Percentiles rank a stretch among this genome's conserved stretches.
These are phyloP conservation scores for Begonia loranthoides DNA, from an alignment of 306 rosid species.

Conservation along the genomic window DNA sequence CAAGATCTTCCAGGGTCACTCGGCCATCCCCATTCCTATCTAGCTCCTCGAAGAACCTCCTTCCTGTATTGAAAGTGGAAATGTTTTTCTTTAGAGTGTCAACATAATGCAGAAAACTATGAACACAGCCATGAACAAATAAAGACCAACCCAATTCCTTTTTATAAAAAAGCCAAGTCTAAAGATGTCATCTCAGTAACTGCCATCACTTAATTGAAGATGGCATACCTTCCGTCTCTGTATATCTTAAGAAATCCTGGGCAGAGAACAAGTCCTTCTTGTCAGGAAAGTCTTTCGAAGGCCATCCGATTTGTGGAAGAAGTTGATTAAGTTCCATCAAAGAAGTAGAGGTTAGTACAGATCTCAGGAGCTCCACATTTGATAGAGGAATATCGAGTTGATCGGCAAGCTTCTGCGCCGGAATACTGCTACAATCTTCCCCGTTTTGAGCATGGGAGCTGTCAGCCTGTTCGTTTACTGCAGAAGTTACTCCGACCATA, in stretches of 20 bases:
- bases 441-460: slow-evolving; percentile 23
- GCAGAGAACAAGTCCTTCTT: slow-evolving; percentile 86
- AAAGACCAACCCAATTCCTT: neutral
- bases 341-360: slow-evolving; percentile 78
- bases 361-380: slow-evolving; percentile 87
- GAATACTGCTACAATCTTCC: slow-evolving; percentile 50
- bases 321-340: slow-evolving; percentile 78
- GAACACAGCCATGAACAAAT: slow-evolving; percentile 7
- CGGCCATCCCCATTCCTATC: slow-evolving; percentile 98
- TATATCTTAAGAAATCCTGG: slow-evolving; percentile 95
- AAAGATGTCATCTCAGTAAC: too few relatives aligned
- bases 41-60: slow-evolving; percentile 93
- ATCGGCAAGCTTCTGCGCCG: slow-evolving; percentile 72
- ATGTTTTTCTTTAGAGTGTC: neutral
- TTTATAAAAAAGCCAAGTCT: too few relatives aligned
- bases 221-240: slow-evolving; percentile 82
- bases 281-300: slow-evolving; percentile 89
- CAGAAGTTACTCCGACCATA: slow-evolving; percentile 46
- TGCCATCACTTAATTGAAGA: too few relatives aligned
- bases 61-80: slow-evolving; percentile 32
- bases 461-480: slow-evolving; percentile 42
- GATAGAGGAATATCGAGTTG: slow-evolving; percentile 75
- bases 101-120: neutral
- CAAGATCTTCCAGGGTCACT: slow-evolving; percentile 88
- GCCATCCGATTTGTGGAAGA: slow-evolving; percentile 62